phyloP scores from a whole-genome alignment of 2,329 filamentous ascomycete genomes.

The Colletotrichum abscissum region DNA sequence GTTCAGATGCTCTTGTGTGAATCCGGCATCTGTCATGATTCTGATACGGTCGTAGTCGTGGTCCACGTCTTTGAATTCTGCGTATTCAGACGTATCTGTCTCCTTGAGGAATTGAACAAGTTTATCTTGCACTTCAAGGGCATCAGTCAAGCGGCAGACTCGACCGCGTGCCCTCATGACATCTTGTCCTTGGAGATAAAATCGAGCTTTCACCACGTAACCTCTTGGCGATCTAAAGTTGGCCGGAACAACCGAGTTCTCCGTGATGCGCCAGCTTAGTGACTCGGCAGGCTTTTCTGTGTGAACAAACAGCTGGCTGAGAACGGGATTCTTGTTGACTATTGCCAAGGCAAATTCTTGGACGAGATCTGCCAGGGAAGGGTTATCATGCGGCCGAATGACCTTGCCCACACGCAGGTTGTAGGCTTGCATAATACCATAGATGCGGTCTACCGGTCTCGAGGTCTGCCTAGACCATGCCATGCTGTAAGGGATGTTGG shows the following conservation, averaged over 20 bases:
- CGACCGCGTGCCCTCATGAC: background rate
- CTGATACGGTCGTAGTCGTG: background rate
- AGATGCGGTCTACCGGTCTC: background rate
- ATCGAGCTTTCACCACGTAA: background rate
- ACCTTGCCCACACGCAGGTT: background rate
- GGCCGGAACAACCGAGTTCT: background rate
- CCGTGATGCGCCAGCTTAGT: background rate
- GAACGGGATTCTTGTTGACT: background rate
- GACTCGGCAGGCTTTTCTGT: background rate
- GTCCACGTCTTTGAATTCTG: background rate
- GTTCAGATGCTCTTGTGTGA: background rate
- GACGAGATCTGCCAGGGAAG: background rate
- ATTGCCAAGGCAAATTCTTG: background rate
- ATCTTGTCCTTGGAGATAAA: background rate
- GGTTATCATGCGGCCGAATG: background rate
- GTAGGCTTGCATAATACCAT: background rate
- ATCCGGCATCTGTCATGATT: background rate
- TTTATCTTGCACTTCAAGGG: background rate
- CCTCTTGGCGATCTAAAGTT: background rate
- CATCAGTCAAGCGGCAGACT: background rate
- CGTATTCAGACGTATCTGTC: background rate
- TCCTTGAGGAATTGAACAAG: background rate
- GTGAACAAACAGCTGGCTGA: background rate
- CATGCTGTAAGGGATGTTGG: background rate
- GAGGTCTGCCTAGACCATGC: background rate